A percentile compares a stretch with the other conserved stretches of the same genome.
Conservation (phyloP, 441 rosid genomes). For the Pelargonium citronellum region DNA sequence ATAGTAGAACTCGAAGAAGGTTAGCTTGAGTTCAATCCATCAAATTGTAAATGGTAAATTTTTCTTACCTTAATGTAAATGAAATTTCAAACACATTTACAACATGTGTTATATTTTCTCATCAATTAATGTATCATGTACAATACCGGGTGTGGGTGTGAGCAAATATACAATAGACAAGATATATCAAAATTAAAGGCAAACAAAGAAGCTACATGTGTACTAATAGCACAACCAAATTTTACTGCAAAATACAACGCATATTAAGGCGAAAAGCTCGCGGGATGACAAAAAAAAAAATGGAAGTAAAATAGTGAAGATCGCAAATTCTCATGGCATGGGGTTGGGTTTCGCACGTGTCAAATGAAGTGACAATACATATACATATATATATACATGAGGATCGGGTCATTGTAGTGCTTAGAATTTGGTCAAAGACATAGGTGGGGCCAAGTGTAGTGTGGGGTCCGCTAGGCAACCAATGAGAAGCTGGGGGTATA, state of each 20-base stretch:
- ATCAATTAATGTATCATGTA: too few relatives aligned
- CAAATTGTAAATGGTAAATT: too few relatives aligned
- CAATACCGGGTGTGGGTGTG: too few relatives aligned
- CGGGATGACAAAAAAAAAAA: conserved; percentile 33
- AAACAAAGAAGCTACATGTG: too few relatives aligned
- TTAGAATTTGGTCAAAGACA: conserved; percentile 33
- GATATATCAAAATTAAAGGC: too few relatives aligned
- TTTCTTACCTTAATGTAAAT: too few relatives aligned
- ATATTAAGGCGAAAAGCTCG: conserved; percentile 67
- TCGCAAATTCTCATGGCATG: background rate
- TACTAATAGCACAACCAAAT: background rate
- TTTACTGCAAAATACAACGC: conserved; percentile 35
- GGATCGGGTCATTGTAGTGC: background rate
- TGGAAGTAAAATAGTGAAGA: background rate
- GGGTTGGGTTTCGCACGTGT: conserved; percentile 27
- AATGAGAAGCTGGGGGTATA: background rate
- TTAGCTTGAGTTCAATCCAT: too few relatives aligned
- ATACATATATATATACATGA: too few relatives aligned
- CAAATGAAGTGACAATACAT: conserved; percentile 28
- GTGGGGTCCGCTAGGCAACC: background rate
- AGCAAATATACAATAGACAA: too few relatives aligned
- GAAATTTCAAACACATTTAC: too few relatives aligned
- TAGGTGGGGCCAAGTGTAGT: conserved; percentile 10
- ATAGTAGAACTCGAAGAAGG: too few relatives aligned
- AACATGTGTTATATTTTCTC: too few relatives aligned